phyloP scores from a whole-genome alignment of 257 asterid genomes.

The Lantana camara region DNA sequence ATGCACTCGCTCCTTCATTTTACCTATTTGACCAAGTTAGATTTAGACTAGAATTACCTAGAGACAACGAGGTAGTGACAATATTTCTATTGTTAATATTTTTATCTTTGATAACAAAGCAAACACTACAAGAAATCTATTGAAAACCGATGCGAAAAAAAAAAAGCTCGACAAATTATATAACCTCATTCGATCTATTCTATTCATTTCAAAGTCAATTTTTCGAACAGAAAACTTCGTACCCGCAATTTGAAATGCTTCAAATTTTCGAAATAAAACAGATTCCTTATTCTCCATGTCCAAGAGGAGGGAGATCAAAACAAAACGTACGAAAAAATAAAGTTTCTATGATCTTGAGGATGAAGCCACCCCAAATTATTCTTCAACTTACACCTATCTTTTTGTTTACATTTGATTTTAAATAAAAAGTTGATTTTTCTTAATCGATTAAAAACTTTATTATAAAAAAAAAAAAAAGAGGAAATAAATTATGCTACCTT shows the following conservation, averaged over 20 bases:
- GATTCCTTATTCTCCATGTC: conserved; percentile 45
- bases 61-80: too few species aligned
- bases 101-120: too few species aligned
- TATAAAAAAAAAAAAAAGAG: too few species aligned
- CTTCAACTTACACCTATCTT: conserved; percentile 35
- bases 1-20: too few species aligned
- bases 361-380: conserved; percentile 41
- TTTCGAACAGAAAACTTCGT: background rate
- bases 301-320: conserved; percentile 25
- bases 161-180: too few species aligned
- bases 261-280: conserved; percentile 38
- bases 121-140: too few species aligned
- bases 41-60: too few species aligned
- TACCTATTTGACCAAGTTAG: too few species aligned
- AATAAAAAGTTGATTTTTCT: conserved; percentile 38
- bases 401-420: conserved; percentile 26
- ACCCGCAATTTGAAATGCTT: background rate
- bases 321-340: background rate
- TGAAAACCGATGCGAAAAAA: too few species aligned
- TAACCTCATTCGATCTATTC: too few species aligned
- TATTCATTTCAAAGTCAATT: background rate
- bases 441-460: conserved; percentile 13
- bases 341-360: conserved; percentile 27
- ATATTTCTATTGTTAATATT: too few species aligned
- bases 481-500: conserved; percentile 53